A percentile compares a stretch with the other conserved stretches of the same genome.
Evolutionary conservation across 2,329 filamentous ascomycete species (phyloP).

Genomic region (Ramichloridium luteum): DNA sequence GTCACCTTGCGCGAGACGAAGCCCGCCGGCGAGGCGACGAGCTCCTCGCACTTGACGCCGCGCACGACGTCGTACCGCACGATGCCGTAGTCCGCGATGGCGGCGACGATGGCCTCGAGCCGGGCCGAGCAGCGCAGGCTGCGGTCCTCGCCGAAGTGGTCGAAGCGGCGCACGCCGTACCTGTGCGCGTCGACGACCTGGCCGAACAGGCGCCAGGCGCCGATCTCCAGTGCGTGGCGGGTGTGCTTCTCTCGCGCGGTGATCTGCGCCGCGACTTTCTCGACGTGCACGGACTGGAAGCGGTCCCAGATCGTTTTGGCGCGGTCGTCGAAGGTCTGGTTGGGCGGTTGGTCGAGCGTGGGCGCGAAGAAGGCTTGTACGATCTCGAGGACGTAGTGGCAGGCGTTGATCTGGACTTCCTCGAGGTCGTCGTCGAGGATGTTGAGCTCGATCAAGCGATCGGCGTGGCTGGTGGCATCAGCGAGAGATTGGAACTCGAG

Average conservation of each 20-base stretch:
- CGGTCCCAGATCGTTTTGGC: conserved; percentile 7
- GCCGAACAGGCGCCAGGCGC: conserved; percentile 10
- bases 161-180: conserved; percentile 2
- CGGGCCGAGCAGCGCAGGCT: conserved; percentile 8
- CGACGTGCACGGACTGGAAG: conserved; percentile 8
- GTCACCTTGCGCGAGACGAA: conserved; percentile 9
- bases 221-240: conserved; percentile 7
- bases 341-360: conserved; percentile 2
- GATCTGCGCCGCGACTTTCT: too few relatives aligned
- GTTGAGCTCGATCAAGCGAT: conserved; percentile 4
- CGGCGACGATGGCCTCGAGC: conserved; percentile 6
- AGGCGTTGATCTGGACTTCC: conserved; percentile 5
- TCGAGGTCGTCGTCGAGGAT: conserved; percentile 7
- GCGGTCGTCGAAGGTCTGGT: conserved; percentile 3
- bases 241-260: too few relatives aligned
- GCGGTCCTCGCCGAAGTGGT: conserved; percentile 1
- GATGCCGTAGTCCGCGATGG: conserved; percentile 9
- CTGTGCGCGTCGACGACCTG: conserved; percentile 8
- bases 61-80: conserved; percentile 12
- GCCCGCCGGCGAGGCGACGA: conserved; percentile 8
- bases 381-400: conserved; percentile 5
- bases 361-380: conserved; percentile 7
- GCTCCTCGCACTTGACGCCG: conserved; percentile 8
- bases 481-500: too few relatives aligned
- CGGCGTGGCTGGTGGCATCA: conserved; percentile 7